Percentiles rank a stretch among this genome's conserved stretches.
phyloP scores from a whole-genome alignment of 495 filamentous ascomycete species.

The Penicillium steckii region DNA sequence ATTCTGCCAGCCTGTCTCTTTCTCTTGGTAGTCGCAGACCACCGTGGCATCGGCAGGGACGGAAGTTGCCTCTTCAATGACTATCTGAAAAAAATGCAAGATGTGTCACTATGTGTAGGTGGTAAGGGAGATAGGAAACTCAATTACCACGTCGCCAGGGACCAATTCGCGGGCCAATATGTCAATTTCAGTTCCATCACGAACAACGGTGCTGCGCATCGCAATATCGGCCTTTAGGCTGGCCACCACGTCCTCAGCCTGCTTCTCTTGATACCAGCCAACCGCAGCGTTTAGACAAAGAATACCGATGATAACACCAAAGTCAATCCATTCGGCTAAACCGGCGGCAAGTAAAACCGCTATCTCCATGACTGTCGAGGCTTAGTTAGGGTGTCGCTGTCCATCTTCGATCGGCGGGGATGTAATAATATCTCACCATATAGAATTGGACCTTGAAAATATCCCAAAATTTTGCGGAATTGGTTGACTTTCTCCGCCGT shows the following conservation, averaged over 20 bases:
- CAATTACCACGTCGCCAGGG: slow-evolving; percentile 73
- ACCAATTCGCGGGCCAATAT: slow-evolving; percentile 75
- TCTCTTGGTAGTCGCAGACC: slow-evolving; percentile 68
- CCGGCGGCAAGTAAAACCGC: slow-evolving; percentile 73
- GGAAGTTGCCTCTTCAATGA: slow-evolving; percentile 70
- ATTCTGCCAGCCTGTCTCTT: slow-evolving; percentile 59
- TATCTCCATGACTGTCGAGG: slow-evolving; percentile 68
- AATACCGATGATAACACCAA: slow-evolving; percentile 81
- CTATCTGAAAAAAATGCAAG: slow-evolving; percentile 26
- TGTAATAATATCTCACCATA: slow-evolving; percentile 57
- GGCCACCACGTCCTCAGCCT: slow-evolving; percentile 78
- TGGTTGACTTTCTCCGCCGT: slow-evolving; percentile 70
- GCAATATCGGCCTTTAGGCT: slow-evolving; percentile 79
- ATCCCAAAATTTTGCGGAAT: slow-evolving; percentile 68
- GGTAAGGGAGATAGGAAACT: neutral
- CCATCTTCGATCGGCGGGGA: neutral
- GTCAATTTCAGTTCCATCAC: slow-evolving; percentile 62
- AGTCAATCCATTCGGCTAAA: slow-evolving; percentile 75
- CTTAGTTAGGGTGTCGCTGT: neutral
- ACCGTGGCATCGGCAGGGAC: slow-evolving; percentile 69
- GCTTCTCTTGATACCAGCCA: slow-evolving; percentile 83
- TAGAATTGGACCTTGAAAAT: slow-evolving; percentile 75
- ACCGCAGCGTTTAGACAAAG: slow-evolving; percentile 71
- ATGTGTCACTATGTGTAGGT: neutral
- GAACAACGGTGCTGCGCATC: slow-evolving; percentile 66